Percentiles rank a stretch among this genome's conserved stretches.
phyloP scores from a whole-genome alignment of 345 rosid genomes.

The Aquilaria yunnanensis region DNA sequence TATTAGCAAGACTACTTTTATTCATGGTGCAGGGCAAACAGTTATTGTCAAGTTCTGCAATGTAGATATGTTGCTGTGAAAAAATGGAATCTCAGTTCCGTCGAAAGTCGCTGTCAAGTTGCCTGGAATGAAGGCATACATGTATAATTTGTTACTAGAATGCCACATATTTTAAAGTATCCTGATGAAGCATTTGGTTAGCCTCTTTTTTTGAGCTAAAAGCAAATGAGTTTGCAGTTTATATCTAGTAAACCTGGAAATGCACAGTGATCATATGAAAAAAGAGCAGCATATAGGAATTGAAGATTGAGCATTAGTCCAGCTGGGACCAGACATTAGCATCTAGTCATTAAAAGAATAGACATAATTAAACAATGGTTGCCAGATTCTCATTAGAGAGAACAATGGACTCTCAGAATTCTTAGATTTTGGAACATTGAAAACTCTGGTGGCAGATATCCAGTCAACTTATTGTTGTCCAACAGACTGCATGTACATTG shows the following conservation, averaged over 20 bases:
- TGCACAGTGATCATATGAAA: too few species aligned
- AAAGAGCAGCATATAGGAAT: too few species aligned
- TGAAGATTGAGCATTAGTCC: too few species aligned
- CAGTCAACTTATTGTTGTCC: slow-evolving; percentile 45
- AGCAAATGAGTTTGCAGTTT: too few species aligned
- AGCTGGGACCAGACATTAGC: too few species aligned
- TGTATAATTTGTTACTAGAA: background rate
- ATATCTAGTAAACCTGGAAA: too few species aligned
- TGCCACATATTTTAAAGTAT: background rate
- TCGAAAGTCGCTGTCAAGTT: slow-evolving; percentile 35
- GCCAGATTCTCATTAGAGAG: background rate
- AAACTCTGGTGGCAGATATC: slow-evolving; percentile 34
- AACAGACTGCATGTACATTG: slow-evolving; percentile 26
- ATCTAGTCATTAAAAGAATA: background rate
- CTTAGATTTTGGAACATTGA: slow-evolving; percentile 32
- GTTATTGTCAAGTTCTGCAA: slow-evolving; percentile 24
- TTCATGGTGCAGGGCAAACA: background rate
- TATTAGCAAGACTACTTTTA: background rate
- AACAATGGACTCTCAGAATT: slow-evolving; percentile 21
- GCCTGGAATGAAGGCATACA: slow-evolving; percentile 24
- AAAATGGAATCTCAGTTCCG: slow-evolving; percentile 35
- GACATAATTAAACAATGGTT: background rate
- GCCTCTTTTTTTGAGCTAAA: too few species aligned
- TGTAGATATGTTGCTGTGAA: slow-evolving; percentile 27
- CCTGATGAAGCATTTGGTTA: background rate